phyloP scores from a whole-genome alignment of 2,329 filamentous ascomycete genomes.

The Pseudogymnoascus sp. region DNA sequence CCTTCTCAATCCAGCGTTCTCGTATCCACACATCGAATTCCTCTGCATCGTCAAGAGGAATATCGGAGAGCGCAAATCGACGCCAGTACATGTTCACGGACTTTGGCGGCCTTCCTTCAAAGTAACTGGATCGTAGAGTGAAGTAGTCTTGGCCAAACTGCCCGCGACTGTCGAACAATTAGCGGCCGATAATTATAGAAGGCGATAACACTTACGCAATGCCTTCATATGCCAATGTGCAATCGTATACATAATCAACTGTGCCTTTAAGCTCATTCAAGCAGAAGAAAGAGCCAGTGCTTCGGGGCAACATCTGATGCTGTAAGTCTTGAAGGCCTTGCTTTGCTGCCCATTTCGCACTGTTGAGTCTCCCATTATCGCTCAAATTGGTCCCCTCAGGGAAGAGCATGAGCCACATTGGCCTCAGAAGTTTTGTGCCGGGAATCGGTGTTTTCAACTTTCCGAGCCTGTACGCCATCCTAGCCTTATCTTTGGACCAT shows the following conservation, averaged over 20 bases:
- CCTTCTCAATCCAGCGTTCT: conserved; percentile 86
- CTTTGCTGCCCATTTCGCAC: conserved; percentile 69
- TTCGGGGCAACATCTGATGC: conserved; percentile 69
- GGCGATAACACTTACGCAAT: conserved; percentile 59
- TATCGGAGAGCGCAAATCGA: conserved; percentile 69
- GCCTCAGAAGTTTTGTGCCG: conserved; percentile 47
- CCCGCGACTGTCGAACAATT: conserved; percentile 40
- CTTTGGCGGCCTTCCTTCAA: conserved; percentile 81
- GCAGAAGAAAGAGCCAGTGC: conserved; percentile 73
- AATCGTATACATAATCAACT: conserved; percentile 82
- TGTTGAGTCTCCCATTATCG: conserved; percentile 60
- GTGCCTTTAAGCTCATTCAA: conserved; percentile 65
- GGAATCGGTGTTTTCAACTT: conserved; percentile 56
- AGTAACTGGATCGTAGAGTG: conserved; percentile 76
- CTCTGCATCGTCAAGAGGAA: conserved; percentile 67
- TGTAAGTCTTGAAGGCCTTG: conserved; percentile 62
- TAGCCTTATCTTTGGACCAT: conserved; percentile 70
- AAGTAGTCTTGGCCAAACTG: conserved; percentile 88
- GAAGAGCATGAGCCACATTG: conserved; percentile 87
- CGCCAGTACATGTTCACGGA: conserved; percentile 98
- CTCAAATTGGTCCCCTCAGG: conserved; percentile 82
- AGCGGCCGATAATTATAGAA: conserved; percentile 7
- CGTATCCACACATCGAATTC: conserved; percentile 79
- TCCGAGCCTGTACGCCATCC: conserved; percentile 64
- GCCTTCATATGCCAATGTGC: conserved; percentile 92